Evolutionary conservation across 1,139 yeast species (phyloP), one percentile per base, ranked within the genome.

Genomic region (Debaryomyces sp.): DNA sequence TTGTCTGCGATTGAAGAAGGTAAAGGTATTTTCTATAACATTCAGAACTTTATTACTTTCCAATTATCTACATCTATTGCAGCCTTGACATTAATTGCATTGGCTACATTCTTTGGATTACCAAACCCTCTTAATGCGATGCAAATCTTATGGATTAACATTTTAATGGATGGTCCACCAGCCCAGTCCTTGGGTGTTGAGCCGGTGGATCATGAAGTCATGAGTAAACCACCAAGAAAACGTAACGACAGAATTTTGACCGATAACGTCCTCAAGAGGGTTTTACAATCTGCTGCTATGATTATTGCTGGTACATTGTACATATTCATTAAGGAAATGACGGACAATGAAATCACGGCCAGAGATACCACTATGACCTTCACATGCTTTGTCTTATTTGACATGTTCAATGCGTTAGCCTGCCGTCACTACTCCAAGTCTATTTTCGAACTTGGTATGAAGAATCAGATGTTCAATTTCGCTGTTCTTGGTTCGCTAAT

Each of bases 281-380:
- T 91, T 4, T 63, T 87, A 41, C 85, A 85, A 64, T 83, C 95
- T 17, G 95, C 96, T 0, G 55, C 70, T 2, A 80, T 89, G 67
- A 89, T 92, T 52, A 70, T 82, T 35, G 41, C 77, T 27, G 99
- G 98, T 41, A 94, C 98, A 0, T 77, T 91, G 67, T 88, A 85
- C 63, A 88, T 94, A 26, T 94, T 90, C 64, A 73, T 89, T 45
- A 80, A 82, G 53, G 97, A 92, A 67, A 89, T 91, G 94, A 78
- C 80, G 17, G 95, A 89, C 63, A 84, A 86, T 49, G 80, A 79
- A 53, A 84, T 92, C 49, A 90, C 97, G 4, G 86, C 94, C 12
- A 86, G 98, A 68, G 98, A 92, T 64, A 92, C 98, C 12, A 94
- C 99, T n/a, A 92, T 94, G 97, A 91, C 98, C 0, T 94, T 94